Percentiles rank a stretch among this genome's conserved stretches.
Evolutionary conservation across 257 asterid genomes (phyloP).

Genomic region (Fraxinus excelsior): DNA sequence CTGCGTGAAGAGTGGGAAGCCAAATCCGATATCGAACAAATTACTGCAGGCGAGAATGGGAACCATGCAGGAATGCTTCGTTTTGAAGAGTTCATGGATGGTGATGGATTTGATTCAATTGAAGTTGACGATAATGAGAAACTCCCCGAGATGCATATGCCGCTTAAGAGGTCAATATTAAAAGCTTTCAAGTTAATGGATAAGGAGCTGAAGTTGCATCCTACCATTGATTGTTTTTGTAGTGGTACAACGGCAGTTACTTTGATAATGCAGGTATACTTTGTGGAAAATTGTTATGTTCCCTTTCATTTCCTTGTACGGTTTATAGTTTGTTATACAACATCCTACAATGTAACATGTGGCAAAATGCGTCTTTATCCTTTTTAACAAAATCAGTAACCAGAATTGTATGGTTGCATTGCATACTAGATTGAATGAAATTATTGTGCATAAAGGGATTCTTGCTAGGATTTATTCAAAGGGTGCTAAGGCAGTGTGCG

Average conservation of each 20-base stretch:
- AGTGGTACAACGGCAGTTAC: conserved; percentile 92
- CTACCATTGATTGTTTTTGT: conserved; percentile 84
- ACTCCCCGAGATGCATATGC: conserved; percentile 73
- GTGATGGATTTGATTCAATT: conserved; percentile 60
- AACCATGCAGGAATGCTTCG: conserved; percentile 50
- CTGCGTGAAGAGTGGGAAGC: conserved; percentile 69
- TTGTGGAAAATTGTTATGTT: background rate
- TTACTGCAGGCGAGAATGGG: conserved; percentile 39
- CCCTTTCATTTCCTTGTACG: background rate
- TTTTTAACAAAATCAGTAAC: background rate
- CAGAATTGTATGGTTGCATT: background rate
- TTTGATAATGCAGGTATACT: conserved; percentile 68
- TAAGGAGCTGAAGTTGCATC: conserved; percentile 86
- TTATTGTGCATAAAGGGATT: background rate
- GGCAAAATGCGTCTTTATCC: background rate
- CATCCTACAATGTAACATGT: background rate
- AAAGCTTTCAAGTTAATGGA: conserved; percentile 90
- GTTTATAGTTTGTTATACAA: background rate
- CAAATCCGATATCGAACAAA: conserved; percentile 41
- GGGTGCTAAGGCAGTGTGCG: background rate
- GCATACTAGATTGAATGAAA: background rate
- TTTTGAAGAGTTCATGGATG: conserved; percentile 74
- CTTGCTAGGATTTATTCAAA: background rate
- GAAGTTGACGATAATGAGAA: conserved; percentile 69
- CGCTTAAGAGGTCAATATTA: conserved; percentile 70